Percentiles rank a stretch among this genome's conserved stretches.
Conservation (phyloP, 495 filamentous ascomycete genomes). For the Penicillium silybi region DNA sequence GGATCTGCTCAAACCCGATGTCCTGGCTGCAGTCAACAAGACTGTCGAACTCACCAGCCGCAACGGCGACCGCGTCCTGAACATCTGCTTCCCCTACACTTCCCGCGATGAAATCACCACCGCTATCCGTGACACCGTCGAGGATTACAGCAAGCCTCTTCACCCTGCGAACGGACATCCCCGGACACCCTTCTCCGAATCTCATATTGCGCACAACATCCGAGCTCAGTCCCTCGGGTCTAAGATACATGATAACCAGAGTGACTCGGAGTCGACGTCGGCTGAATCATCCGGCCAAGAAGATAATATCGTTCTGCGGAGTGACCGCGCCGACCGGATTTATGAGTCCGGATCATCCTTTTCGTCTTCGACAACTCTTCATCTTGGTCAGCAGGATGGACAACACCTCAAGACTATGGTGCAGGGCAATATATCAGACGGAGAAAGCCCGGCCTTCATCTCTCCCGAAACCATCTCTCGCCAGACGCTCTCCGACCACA, state of each 20-base stretch:
- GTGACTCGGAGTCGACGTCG: slow-evolving; percentile 37
- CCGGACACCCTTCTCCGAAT: slow-evolving; percentile 75
- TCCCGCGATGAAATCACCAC: slow-evolving; percentile 92
- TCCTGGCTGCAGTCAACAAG: slow-evolving; percentile 78
- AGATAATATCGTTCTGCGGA: slow-evolving; percentile 27
- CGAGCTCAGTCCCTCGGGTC: slow-evolving; percentile 51
- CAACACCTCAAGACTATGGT: slow-evolving; percentile 24
- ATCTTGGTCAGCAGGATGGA: slow-evolving; percentile 35
- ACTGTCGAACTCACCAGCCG: slow-evolving; percentile 77
- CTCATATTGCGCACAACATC: slow-evolving; percentile 80
- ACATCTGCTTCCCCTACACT: slow-evolving; percentile 97
- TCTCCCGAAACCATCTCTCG: slow-evolving; percentile 86
- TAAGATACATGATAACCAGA: slow-evolving; percentile 32
- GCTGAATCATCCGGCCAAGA: slow-evolving; percentile 30
- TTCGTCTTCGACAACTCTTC: slow-evolving; percentile 52
- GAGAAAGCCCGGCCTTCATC: slow-evolving; percentile 24
- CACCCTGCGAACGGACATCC: slow-evolving; percentile 35
- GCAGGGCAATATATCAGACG: slow-evolving; percentile 18
- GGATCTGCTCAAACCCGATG: slow-evolving; percentile 76
- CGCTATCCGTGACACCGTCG: slow-evolving; percentile 82
- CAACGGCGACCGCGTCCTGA: slow-evolving; percentile 80
- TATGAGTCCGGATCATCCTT: slow-evolving; percentile 56
- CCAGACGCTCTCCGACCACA: slow-evolving; percentile 70
- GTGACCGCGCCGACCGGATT: slow-evolving; percentile 25
- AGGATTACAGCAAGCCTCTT: slow-evolving; percentile 70